These are phyloP conservation scores for Puccinia novopanici DNA, from an alignment of 1,284 basidiomycete species.

Conservation along the genomic window DNA sequence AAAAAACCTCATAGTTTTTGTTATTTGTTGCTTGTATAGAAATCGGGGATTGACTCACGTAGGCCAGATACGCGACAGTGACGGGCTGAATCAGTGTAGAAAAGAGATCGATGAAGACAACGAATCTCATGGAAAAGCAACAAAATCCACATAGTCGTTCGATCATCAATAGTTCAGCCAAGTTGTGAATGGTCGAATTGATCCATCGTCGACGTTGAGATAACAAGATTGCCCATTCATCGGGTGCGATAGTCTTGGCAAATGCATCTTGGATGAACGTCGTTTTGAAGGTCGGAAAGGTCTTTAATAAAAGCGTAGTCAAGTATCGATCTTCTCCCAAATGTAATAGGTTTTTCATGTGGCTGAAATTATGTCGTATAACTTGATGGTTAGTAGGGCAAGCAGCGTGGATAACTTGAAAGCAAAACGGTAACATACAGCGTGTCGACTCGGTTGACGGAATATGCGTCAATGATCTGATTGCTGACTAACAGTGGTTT, in stretches of 20 bases:
- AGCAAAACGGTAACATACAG: constrained; percentile 70
- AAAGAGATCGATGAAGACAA: constrained; percentile 88
- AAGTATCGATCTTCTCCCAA: constrained; percentile 98
- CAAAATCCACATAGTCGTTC: constrained; percentile 55
- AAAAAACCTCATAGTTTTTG: not conserved
- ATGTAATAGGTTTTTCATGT: constrained; percentile 76
- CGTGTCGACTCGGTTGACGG: constrained; percentile 94
- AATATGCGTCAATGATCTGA: constrained; percentile 85
- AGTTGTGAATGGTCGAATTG: constrained; percentile 97
- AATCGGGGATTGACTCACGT: constrained; percentile 66
- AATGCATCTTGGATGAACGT: constrained; percentile 92
- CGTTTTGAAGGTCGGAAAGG: constrained; percentile 88
- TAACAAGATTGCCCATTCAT: constrained; percentile 89
- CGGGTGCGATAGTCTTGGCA: constrained; percentile 86
- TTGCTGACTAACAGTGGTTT: constrained; percentile 67
- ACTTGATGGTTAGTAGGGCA: not conserved
- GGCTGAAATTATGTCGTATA: constrained; percentile 1
- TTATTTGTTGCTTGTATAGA: not conserved
- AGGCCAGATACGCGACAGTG: constrained; percentile 72
- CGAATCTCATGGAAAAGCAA: constrained; percentile 97
- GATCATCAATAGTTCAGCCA: constrained; percentile 77
- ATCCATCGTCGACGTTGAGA: constrained; percentile 99
- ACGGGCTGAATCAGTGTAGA: constrained; percentile 81
- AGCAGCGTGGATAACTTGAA: not conserved
- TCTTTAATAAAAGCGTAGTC: constrained; percentile 89